Evolutionary conservation across 352 stramenopile genomes (phyloP).

Genomic region (Pilasporangium apinafurcum): DNA sequence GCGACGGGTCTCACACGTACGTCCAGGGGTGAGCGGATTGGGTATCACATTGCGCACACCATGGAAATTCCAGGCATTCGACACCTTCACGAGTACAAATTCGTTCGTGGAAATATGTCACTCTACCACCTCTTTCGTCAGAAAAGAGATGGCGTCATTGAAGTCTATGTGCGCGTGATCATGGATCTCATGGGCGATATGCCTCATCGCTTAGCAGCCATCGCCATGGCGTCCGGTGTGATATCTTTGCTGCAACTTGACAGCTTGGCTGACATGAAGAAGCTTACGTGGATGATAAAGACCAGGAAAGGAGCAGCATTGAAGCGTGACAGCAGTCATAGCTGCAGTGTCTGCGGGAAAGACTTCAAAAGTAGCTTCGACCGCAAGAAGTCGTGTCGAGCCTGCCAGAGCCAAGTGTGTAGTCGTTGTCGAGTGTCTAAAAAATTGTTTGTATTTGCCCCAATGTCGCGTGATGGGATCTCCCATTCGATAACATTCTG

Average conservation of each 20-base stretch:
- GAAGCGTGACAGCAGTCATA: too few relatives aligned
- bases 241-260: conserved; percentile 30
- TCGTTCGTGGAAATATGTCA: conserved; percentile 26
- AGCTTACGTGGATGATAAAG: conserved; percentile 52
- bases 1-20: conserved; percentile 15
- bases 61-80: conserved; percentile 25
- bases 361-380: too few relatives aligned
- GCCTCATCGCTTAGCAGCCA: conserved; percentile 21
- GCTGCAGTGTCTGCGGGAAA: too few relatives aligned
- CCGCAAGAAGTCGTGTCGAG: background rate
- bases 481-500: too few relatives aligned
- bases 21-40: conserved; percentile 19
- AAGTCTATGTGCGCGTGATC: conserved; percentile 44
- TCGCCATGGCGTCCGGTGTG: conserved; percentile 25
- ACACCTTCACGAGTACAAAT: conserved; percentile 19
- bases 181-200: conserved; percentile 32
- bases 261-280: conserved; percentile 58
- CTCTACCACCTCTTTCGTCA: conserved; percentile 33
- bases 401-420: too few relatives aligned
- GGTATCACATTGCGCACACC: conserved; percentile 25
- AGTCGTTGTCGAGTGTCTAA: too few relatives aligned
- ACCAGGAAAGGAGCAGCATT: background rate
- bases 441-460: too few relatives aligned
- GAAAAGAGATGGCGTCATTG: conserved; percentile 11
- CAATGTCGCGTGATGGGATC: too few relatives aligned